Evolutionary conservation across 345 rosid genomes (phyloP).

Genomic region (Fremontodendron californicum): DNA sequence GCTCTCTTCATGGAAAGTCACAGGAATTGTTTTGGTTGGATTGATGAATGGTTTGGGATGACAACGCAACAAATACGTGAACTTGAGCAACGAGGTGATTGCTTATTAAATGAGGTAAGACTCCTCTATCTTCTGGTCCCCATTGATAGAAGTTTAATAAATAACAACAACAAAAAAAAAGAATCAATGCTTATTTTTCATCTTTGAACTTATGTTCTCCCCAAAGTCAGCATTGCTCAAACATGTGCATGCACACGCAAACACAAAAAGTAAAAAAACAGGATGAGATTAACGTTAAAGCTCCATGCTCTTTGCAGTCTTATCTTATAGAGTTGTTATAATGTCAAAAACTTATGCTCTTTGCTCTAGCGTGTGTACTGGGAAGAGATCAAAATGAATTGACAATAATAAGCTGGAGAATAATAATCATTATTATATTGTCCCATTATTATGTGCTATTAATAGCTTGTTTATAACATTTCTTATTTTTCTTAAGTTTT

Average conservation of each 20-base stretch:
- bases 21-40: constrained; percentile 63
- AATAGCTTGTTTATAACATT: background rate
- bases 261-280: background rate
- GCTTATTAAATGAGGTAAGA: constrained; percentile 41
- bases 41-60: constrained; percentile 69
- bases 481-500: background rate
- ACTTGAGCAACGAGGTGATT: constrained; percentile 38
- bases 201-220: background rate
- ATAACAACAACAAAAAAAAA: background rate
- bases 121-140: background rate
- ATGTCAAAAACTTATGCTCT: background rate
- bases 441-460: background rate
- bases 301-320: background rate
- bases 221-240: background rate
- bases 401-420: background rate
- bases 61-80: constrained; percentile 44
- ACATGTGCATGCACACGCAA: background rate
- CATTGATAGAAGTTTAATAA: background rate
- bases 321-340: background rate
- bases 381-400: background rate
- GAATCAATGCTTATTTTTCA: background rate
- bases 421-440: background rate
- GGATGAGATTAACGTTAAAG: background rate
- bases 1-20: constrained; percentile 54
- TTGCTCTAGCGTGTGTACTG: background rate